Base-by-base conservation (phyloP, 2,329 filamentous ascomycete genomes). In the Herpotrichia juniperi region DNA sequence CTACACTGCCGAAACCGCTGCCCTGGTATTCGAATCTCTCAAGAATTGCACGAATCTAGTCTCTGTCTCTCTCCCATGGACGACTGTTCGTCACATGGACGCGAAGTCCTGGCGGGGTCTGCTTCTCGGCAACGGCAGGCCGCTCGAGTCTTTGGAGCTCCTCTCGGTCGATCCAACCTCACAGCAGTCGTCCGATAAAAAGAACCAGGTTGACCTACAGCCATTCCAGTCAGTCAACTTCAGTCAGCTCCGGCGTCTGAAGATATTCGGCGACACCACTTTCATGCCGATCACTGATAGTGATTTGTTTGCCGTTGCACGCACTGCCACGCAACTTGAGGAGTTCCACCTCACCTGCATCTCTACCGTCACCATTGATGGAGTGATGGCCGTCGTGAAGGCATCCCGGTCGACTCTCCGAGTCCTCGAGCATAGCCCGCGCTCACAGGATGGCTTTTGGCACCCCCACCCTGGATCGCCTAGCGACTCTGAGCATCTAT, bases 271-370 rank as follows among this genome's bases (percentile, higher is more conserved):
- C 50, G 78, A 82, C 66, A 81, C 80, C 6, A 76, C 75, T 35
- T 76, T 81, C 66, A 79, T 79, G 70, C 80, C 80, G 3, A 71
- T 83, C 55, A 77, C 68, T 30, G 80, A 83, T 52, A 64, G 68
- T 2, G 81, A 83, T 56, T 69, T 83, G 24, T 69, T 72, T 31
- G 73, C 74, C 45, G 81, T 83, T 50, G 77, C 81, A 21, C 75
- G 75, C 40, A 82, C 80, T 1, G 81, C 80, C 7, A 80, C 74
- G 1, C 74, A 74, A 42, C 76, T 83, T 19, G 75, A 81, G 55
- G 79, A 80, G 53, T 78, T 83, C 42, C 79, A 83, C 63, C 68
- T 83, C 57, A 82, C 80, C 8, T 80, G 80, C 58, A 77, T 81
- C 46, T 79, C 78, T 16, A 81, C 79, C 47, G 75, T 83, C 57